These are phyloP conservation scores for Penicillium paradoxum DNA, from an alignment of 495 filamentous ascomycete genomes.

Conservation along the genomic window DNA sequence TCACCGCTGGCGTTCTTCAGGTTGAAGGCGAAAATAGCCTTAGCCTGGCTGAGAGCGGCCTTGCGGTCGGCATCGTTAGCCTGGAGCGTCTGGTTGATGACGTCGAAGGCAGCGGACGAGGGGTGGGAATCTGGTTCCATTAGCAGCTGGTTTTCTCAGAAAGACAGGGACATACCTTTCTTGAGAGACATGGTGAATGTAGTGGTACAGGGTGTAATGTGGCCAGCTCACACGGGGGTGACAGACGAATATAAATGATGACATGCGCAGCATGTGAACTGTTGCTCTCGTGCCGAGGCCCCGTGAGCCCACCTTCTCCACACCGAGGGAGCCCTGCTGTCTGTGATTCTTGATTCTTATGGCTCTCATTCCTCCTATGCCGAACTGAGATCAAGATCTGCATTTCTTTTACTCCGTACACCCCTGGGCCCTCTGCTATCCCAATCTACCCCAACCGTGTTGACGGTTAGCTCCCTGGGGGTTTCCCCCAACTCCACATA, in stretches of 20 bases:
- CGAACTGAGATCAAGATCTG: not conserved
- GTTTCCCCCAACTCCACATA: conserved; percentile 13
- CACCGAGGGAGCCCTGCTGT: conserved; percentile 9
- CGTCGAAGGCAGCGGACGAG: conserved; percentile 85
- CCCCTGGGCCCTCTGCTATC: not conserved
- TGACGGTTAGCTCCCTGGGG: not conserved
- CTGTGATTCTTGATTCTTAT: not conserved
- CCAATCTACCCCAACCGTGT: not conserved
- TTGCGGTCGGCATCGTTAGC: conserved; percentile 69
- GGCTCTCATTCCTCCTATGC: not conserved
- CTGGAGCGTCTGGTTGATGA: conserved; percentile 70
- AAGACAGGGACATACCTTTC: conserved; percentile 51
- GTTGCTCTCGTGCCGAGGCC: conserved; percentile 16
- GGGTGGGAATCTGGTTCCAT: conserved; percentile 70
- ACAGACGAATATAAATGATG: conserved; percentile 6
- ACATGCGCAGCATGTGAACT: conserved; percentile 21
- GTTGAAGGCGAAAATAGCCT: conserved; percentile 84
- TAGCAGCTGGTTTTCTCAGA: conserved; percentile 7
- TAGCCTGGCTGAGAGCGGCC: conserved; percentile 80
- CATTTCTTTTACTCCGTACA: not conserved
- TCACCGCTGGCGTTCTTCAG: conserved; percentile 81
- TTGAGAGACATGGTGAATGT: conserved; percentile 70
- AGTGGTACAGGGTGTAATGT: not conserved
- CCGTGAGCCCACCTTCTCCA: conserved; percentile 8
- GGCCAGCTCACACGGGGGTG: not conserved